Evolutionary conservation across 805 yeast genomes (phyloP).

Genomic region (Candida khao-thaluensis): DNA sequence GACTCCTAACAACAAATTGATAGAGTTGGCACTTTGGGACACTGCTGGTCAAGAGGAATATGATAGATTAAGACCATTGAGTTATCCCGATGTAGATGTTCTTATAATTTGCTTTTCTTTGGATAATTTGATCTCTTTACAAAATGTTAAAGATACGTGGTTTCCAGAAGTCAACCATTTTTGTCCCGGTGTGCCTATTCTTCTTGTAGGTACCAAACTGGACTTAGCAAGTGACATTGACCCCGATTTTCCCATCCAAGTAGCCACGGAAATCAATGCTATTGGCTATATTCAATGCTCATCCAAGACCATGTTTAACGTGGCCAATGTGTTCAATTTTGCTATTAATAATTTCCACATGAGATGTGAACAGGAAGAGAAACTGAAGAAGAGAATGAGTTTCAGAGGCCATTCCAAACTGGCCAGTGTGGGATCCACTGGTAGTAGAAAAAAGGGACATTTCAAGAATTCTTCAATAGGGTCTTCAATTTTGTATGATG

Average conservation of each 20-base stretch:
- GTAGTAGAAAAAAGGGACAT: conserved; percentile 31
- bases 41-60: conserved; percentile 91
- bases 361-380: conserved; percentile 39
- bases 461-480: conserved; percentile 37
- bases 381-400: conserved; percentile 33
- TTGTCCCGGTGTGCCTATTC: conserved; percentile 75
- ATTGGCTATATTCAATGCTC: conserved; percentile 76
- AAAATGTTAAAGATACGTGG: conserved; percentile 80
- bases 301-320: conserved; percentile 66
- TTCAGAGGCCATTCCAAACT: conserved; percentile 29
- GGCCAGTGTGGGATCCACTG: conserved; percentile 23
- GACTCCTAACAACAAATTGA: conserved; percentile 70
- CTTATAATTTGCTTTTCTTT: conserved; percentile 75
- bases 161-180: conserved; percentile 81
- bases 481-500: conserved; percentile 35
- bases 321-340: conserved; percentile 63
- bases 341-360: conserved; percentile 50
- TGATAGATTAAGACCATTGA: conserved; percentile 73
- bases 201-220: conserved; percentile 79
- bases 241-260: conserved; percentile 48
- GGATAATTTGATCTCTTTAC: conserved; percentile 59
- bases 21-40: conserved; percentile 81
- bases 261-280: conserved; percentile 65
- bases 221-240: conserved; percentile 50
- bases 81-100: conserved; percentile 77